These are phyloP conservation scores for Catenaria anguillulae DNA, from an alignment of 371 early-diverging fungal species.

Conservation along the genomic window DNA sequence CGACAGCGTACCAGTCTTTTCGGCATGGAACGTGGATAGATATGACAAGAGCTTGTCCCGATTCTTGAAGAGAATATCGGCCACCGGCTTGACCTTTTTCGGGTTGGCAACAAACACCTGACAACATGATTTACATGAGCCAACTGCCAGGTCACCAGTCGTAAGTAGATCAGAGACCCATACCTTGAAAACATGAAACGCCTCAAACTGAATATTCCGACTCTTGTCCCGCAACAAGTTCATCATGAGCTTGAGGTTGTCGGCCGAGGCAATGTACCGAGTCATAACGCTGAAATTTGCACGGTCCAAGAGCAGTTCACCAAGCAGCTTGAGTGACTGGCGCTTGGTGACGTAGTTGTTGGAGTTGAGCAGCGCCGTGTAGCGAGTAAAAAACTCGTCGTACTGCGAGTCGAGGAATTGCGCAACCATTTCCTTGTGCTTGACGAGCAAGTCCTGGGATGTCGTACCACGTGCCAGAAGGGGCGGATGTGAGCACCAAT, in stretches of 20 bases:
- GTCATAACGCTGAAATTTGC: conserved; percentile 91
- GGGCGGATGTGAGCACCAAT: neutral
- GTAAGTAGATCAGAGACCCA: neutral
- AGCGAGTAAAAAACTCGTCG: conserved; percentile 81
- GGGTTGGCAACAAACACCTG: conserved; percentile 95
- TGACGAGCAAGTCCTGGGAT: conserved; percentile 77
- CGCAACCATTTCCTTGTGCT: conserved; percentile 79
- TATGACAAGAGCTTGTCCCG: conserved; percentile 76
- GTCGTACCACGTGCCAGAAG: too few relatives aligned
- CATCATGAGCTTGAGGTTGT: conserved; percentile 95
- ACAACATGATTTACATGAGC: too few relatives aligned
- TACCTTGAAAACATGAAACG: conserved; percentile 94
- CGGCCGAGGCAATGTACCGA: conserved; percentile 75
- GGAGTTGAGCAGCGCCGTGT: conserved; percentile 67
- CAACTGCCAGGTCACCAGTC: neutral
- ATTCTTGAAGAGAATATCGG: conserved; percentile 82
- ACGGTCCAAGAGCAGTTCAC: conserved; percentile 90
- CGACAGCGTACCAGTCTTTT: conserved; percentile 59
- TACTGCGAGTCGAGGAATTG: conserved; percentile 78
- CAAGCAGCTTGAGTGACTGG: conserved; percentile 92
- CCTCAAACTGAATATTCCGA: conserved; percentile 96
- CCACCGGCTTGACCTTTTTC: conserved; percentile 78
- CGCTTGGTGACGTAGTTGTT: conserved; percentile 93
- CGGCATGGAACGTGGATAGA: conserved; percentile 80
- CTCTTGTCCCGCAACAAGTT: conserved; percentile 81